Conservation (phyloP, 2,329 filamentous ascomycete genomes). For the Neophaeococcomyces aloes region DNA sequence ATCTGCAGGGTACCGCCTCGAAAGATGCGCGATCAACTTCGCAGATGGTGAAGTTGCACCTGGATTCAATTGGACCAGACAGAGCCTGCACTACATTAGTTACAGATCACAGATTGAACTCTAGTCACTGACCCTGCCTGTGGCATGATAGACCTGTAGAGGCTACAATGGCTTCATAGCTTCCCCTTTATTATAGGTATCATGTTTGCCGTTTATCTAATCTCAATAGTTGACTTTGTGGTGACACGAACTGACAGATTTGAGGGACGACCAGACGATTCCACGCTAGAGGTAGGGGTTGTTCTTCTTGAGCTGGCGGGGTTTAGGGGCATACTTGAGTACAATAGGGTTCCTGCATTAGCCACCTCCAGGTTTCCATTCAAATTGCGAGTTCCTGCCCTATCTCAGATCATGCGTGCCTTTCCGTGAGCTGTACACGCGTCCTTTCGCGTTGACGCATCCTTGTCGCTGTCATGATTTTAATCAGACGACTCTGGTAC, state of each 20-base stretch:
- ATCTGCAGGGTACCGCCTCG: slow-evolving; percentile 16
- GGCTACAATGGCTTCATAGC: too few species aligned
- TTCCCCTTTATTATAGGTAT: too few species aligned
- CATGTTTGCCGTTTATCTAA: too few species aligned
- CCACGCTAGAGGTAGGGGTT: too few species aligned
- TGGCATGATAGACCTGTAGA: not conserved
- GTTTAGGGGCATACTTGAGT: too few species aligned
- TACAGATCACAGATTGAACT: not conserved
- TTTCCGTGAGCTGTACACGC: not conserved
- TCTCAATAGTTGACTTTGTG: too few species aligned
- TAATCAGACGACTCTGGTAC: slow-evolving; percentile 18
- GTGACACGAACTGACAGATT: too few species aligned
- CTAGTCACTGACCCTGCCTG: slow-evolving; percentile 1
- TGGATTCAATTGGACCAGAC: slow-evolving; percentile 13
- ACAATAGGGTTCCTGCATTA: not conserved
- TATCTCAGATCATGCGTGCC: not conserved
- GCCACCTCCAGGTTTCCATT: not conserved
- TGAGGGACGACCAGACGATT: too few species aligned
- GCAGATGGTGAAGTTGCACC: slow-evolving; percentile 13
- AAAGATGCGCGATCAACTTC: slow-evolving; percentile 18
- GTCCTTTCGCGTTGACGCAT: not conserved
- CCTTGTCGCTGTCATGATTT: slow-evolving; percentile 12
- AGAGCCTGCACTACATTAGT: slow-evolving; percentile 10
- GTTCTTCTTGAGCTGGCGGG: too few species aligned
- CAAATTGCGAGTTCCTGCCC: not conserved